Base-by-base conservation (phyloP, 768 basidiomycete genomes). In the Lentinula boryana region DNA sequence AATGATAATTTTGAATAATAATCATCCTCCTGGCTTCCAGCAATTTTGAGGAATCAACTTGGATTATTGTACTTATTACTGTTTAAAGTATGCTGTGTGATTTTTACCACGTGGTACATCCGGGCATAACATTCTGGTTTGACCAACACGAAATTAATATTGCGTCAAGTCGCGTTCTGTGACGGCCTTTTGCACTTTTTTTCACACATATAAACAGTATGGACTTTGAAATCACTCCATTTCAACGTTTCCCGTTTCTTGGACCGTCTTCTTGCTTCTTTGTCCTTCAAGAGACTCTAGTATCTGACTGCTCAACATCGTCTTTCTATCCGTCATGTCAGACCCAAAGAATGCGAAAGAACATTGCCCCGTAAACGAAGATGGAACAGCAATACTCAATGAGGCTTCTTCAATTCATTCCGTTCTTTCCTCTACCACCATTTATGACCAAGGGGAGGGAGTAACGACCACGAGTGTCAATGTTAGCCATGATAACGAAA, bases 111-210 rank as follows among this genome's bases (percentile, higher is more conserved):
- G 9, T 38, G 36, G 36, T 9, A 13, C 36, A 38, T 18, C 12
- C 5, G 21, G 46, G 6, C 16, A 16, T 43, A 16, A 4, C 41
- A 9, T 23, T n/a, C 41, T 5, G 16, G 12, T 5, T 40, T 56
- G 55, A 56, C 55, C 55, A 56, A 56, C 38, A 40, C 21, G 38
- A 41, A 56, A 56, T 56, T n/a, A n/a, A n/a, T n/a, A n/a, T n/a
- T 56, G 55, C 55, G 55, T 56, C 41, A 56, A 56, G 38, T 32
- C 40, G 36, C 55, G 55, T 40, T 56, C 35, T 56, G 13, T 32
- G 23, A 21, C 55, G 55, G 55, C 55, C 23, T 2, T 35, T 33
- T 21, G n/a, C 13, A 51, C 12, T 51, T 51, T 51, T 56, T 23
- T 43, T 41, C 55, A 23, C 55, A 56, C 55, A 56, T 56, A 40